Conservation (phyloP, 2,329 filamentous ascomycete species). For the Volutella citrinella region DNA sequence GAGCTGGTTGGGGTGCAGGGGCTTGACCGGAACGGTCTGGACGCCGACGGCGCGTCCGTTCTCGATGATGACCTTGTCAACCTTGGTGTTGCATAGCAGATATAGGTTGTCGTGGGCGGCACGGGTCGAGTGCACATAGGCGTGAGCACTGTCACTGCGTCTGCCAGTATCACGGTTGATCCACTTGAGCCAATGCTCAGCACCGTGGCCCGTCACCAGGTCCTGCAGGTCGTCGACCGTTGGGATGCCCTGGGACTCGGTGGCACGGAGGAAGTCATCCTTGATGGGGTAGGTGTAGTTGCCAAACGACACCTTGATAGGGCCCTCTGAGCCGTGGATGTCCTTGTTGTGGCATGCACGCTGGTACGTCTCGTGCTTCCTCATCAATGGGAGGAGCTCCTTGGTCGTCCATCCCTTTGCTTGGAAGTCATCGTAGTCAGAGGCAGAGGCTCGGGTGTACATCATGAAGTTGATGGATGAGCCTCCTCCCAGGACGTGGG, state of each 20-base stretch:
- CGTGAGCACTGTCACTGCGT: slow-evolving; percentile 73
- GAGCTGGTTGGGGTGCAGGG: slow-evolving; percentile 53
- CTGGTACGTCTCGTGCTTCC: slow-evolving; percentile 78
- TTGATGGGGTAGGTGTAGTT: slow-evolving; percentile 81
- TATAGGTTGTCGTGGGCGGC: slow-evolving; percentile 69
- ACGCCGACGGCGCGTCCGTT: slow-evolving; percentile 70
- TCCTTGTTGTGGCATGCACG: slow-evolving; percentile 60
- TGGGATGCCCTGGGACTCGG: slow-evolving; percentile 70
- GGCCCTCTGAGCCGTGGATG: slow-evolving; percentile 73
- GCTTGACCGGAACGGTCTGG: slow-evolving; percentile 67
- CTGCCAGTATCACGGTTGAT: slow-evolving; percentile 65
- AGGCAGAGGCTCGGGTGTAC: slow-evolving; percentile 28
- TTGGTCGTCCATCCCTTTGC: slow-evolving; percentile 77
- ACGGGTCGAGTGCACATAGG: slow-evolving; percentile 74
- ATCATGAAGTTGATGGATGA: slow-evolving; percentile 79
- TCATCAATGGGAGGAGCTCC: slow-evolving; percentile 73
- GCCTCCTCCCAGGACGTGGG: slow-evolving; percentile 68
- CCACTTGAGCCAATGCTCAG: slow-evolving; percentile 84
- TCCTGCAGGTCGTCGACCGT: slow-evolving; percentile 76
- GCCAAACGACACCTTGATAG: slow-evolving; percentile 79
- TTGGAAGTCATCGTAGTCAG: slow-evolving; percentile 64
- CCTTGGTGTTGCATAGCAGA: slow-evolving; percentile 71
- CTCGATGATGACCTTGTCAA: slow-evolving; percentile 73
- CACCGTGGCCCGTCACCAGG: slow-evolving; percentile 64
- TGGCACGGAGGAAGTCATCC: slow-evolving; percentile 73